Evolutionary conservation across 345 rosid species (phyloP), one percentile per base, ranked within the genome.

Genomic region (Eucalyptus camaldulensis): DNA sequence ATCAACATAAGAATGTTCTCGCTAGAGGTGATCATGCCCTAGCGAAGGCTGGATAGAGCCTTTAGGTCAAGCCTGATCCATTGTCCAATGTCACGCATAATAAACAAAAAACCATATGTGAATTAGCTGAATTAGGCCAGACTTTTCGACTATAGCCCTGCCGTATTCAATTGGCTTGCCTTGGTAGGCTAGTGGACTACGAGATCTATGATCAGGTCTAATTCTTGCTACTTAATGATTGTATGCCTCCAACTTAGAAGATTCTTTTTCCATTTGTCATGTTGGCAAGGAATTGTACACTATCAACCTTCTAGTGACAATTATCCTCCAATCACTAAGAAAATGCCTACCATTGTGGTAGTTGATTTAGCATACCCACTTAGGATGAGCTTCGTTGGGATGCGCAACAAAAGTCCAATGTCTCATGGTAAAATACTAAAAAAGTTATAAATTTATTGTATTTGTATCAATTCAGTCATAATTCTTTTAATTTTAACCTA

Each of bases 391-490:
- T 40, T 40, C 8, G 3, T 76, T 40, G 85, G 83, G 85, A 76
- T 40, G 27, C 5, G 4, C 47, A 40, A 76, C 85, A 76, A 40
- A 76, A 43, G 76, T 65, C 76, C 19, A 65, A 65, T 15, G 8
- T n/a, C 40, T 62, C 8, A 6, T 56, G 6, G 6, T 10, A 24
- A 56, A 56, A 22, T 56, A 56, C 62, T 25, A 24, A 10, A 24
- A 56, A 56, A 56, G 13, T 24, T 56, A 56, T 24, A 56, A 22
- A 56, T 10, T 22, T 24, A 56, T 24, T 9, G 6, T 0, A 53
- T 53, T 21, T 53, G 5, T 53, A 53, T 1, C 10, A 19, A 53
- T 19, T 53, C 2, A 53, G 0, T 17, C 0, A 53, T 56, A 56
- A 56, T 2, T 1, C 3, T 56, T 56, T 22, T 3, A 22, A 56